Base-by-base conservation (phyloP, 2,329 filamentous ascomycete genomes). In the Botrytis medusae region DNA sequence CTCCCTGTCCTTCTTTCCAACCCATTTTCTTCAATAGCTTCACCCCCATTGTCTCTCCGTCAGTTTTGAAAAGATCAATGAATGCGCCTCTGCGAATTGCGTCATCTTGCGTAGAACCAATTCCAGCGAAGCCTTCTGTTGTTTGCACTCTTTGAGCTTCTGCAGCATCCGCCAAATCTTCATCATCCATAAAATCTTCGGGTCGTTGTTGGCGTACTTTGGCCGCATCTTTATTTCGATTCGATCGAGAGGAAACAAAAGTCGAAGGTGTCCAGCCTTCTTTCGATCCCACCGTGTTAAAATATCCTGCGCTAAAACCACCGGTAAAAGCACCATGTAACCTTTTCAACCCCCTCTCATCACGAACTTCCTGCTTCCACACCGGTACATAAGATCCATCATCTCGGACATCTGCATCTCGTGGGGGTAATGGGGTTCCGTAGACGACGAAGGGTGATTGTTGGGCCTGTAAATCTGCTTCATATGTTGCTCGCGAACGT, bases 281-380 rank as follows among this genome's bases (percentile, higher is more conserved):
- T 83, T 98, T 98, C 73, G 95, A 98, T 71, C 96, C 96, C 77
- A 98, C 96, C 8, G 95, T 97, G 82, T 99, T 99, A 84, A 96
- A 98, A 84, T 98, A 98, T 78, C 96, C 96, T 85, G 96, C 96
- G 85, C 94, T 98, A 85, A 93, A 99, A 44, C 96, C 96, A 78
- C 96, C 96, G 1, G 94, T 98, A 81, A 99, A 99, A 75, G 96
- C 96, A 76, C 96, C 96, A 83, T 99, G 96, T 5, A 99, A 87
- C 71, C 96, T 90, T 83, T 97, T 95, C 78, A 95, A 87, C 25
- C 96, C 96, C 77, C 91, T 91, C 81, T 98, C 96, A 83, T 99
- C 96, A 74, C 92, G 93, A 81, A 97, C 95, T 81, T 98, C 95
- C 85, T 99, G 96, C 84, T 98, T 97, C 94, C 96, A 98, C n/a